Percentiles rank a stretch among this genome's conserved stretches.
Conservation (phyloP, 257 asterid species). For the Solanum paucissectum region DNA sequence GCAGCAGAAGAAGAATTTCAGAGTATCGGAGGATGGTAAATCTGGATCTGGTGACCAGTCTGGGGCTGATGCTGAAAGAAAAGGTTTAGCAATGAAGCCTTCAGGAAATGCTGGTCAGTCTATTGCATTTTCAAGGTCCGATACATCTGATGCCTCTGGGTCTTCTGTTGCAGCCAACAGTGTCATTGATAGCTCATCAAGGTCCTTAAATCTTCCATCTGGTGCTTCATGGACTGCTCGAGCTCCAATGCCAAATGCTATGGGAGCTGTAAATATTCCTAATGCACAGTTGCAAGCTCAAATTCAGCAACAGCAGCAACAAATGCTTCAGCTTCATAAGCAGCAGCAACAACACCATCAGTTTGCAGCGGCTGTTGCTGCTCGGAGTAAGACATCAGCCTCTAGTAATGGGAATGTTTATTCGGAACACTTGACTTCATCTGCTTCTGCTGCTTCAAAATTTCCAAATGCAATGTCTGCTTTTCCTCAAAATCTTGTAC, state of each 20-base stretch:
- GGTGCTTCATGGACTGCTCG: conserved; percentile 37
- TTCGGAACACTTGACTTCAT: conserved; percentile 53
- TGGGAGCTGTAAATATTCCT: conserved; percentile 27
- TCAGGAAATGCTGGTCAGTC: conserved; percentile 42
- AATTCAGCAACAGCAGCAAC: conserved; percentile 25
- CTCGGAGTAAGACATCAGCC: conserved; percentile 35
- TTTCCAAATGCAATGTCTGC: conserved; percentile 36
- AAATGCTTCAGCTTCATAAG: conserved; percentile 35
- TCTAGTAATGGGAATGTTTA: conserved; percentile 39
- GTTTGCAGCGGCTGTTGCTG: conserved; percentile 14
- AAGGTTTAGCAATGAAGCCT: conserved; percentile 32
- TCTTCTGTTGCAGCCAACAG: conserved; percentile 24
- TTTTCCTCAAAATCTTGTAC: conserved; percentile 64
- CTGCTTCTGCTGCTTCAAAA: conserved; percentile 39
- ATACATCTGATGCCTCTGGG: conserved; percentile 33
- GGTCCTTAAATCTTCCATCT: conserved; percentile 26
- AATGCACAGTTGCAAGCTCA: conserved; percentile 54
- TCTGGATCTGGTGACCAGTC: conserved; percentile 37
- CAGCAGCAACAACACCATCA: conserved; percentile 30
- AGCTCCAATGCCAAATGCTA: conserved; percentile 19
- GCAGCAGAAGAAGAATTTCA: conserved; percentile 46
- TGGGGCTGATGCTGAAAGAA: conserved; percentile 53
- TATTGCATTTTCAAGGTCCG: conserved; percentile 66
- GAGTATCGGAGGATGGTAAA: conserved; percentile 54
- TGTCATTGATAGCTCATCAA: conserved; percentile 49